phyloP scores from a whole-genome alignment of 257 asterid genomes.

The Misopates orontium region DNA sequence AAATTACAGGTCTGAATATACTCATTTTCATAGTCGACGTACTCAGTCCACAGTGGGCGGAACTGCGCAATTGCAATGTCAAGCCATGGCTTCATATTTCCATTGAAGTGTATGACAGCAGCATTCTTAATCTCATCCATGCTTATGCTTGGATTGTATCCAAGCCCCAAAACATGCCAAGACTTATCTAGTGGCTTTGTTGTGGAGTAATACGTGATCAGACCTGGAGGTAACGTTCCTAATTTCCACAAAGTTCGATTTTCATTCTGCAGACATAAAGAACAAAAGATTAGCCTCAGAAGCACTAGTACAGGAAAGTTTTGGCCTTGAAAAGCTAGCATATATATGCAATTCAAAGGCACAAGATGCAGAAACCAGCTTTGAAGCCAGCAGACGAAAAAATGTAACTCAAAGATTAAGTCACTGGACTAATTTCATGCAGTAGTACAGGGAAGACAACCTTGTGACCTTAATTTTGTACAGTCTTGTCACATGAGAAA shows the following conservation, averaged over 20 bases:
- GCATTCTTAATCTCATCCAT: slow-evolving; percentile 43
- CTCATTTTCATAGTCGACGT: slow-evolving; percentile 39
- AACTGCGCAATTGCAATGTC: slow-evolving; percentile 41
- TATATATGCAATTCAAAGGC: not conserved
- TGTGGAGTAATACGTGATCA: slow-evolving; percentile 42
- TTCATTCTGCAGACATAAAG: slow-evolving; percentile 41
- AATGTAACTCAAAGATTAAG: no score
- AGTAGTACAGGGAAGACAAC: no score
- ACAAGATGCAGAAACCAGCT: not conserved
- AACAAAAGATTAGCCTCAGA: not conserved
- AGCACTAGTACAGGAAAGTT: not conserved
- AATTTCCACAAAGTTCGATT: slow-evolving; percentile 42
- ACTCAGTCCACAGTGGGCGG: slow-evolving; percentile 42
- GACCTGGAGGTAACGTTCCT: slow-evolving; percentile 44
- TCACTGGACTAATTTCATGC: no score
- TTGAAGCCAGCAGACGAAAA: not conserved
- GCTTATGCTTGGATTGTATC: slow-evolving; percentile 43
- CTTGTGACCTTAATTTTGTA: no score
- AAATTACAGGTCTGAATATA: slow-evolving; percentile 30
- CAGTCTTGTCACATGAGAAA: no score
- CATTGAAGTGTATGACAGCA: slow-evolving; percentile 46
- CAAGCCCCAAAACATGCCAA: slow-evolving; percentile 48
- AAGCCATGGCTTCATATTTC: slow-evolving; percentile 53
- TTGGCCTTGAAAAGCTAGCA: slow-evolving; percentile 32
- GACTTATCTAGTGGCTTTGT: slow-evolving; percentile 41